Base-by-base conservation (phyloP, 225 moss, liverwort and hornwort species). In the Bryoerythrophyllum caledonicum region DNA sequence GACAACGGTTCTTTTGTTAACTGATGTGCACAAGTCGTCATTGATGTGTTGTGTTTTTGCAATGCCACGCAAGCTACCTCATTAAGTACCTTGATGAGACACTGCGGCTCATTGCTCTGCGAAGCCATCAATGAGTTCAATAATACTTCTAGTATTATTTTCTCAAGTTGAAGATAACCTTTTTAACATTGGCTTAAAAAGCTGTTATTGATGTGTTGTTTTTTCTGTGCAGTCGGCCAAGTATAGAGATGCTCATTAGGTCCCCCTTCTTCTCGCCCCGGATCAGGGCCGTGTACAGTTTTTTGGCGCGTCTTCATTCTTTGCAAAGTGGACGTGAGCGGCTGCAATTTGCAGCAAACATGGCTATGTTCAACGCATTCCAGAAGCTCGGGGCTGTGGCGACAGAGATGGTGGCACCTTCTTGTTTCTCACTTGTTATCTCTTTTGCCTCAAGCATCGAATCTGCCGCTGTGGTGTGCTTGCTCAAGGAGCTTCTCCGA, bases 381-480 rank as follows among this genome's bases (percentile, higher is more conserved):
- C 73, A 76, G 53, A 83, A 87, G 55, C 82, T 94, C 81, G 91
- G 94, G 24, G 77, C 80, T 78, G 25, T 60, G 66, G 91, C 82
- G 61, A 81, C 86, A 70, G 90, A 94, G 81, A 82, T 94, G 90
- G 91, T 91, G 72, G 80, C 90, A 10, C 84, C 90, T 52, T 84
- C 84, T 63, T 87, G 82, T 76, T 68, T 92, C 67, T 90, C 90
- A 28, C 68, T 89, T 16, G 38, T 91, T 78, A 65, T 79, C 48
- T 86, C 91, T 27, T 88, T 86, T 27, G 79, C 73, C 77, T 43
- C 83, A 77, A 79, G 77, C 63, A 68, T 84, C 58, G 84, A 90
- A 58, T 78, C 82, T 67, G 55, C 76, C 72, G 84, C 80, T 54
- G 89, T 84, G 70, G 73, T 84, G 7, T 79, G 78, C 60, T 69